Evolutionary conservation across 306 rosid genomes (phyloP).

Genomic region (Lithocarpus polystachyus): DNA sequence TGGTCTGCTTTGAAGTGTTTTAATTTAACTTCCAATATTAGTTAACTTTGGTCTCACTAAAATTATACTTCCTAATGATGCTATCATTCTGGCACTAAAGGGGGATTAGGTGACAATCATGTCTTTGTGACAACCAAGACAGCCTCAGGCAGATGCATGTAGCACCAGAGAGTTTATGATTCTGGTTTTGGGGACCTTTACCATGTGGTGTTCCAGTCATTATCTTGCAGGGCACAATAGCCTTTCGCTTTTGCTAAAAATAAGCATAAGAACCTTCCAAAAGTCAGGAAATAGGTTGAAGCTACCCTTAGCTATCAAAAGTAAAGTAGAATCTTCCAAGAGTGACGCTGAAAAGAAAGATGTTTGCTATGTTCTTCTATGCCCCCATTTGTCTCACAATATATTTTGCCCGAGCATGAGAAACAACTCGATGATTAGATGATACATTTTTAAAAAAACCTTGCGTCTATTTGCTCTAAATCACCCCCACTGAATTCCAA

Average conservation of each 20-base stretch:
- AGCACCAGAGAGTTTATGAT: background rate
- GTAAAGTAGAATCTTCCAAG: background rate
- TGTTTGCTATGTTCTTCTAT: background rate
- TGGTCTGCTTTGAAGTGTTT: slow-evolving; percentile 5
- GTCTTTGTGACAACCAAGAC: background rate
- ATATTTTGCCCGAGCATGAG: background rate
- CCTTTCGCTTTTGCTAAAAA: background rate
- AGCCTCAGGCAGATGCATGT: background rate
- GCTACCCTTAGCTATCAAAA: background rate
- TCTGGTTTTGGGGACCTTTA: background rate
- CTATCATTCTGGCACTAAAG: background rate
- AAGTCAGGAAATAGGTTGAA: background rate
- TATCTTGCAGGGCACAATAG: background rate
- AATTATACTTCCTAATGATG: background rate
- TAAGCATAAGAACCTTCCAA: background rate
- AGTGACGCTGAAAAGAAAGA: background rate
- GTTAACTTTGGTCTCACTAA: background rate
- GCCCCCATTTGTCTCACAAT: background rate
- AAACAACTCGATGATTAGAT: background rate
- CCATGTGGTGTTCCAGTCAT: background rate
- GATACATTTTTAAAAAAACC: background rate
- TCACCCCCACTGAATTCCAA: too few relatives aligned
- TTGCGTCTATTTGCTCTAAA: background rate
- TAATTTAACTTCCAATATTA: background rate
- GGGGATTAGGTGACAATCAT: background rate